Evolutionary conservation across 208 protist species (phyloP).

Genomic region (Leishmania tarentolae): DNA sequence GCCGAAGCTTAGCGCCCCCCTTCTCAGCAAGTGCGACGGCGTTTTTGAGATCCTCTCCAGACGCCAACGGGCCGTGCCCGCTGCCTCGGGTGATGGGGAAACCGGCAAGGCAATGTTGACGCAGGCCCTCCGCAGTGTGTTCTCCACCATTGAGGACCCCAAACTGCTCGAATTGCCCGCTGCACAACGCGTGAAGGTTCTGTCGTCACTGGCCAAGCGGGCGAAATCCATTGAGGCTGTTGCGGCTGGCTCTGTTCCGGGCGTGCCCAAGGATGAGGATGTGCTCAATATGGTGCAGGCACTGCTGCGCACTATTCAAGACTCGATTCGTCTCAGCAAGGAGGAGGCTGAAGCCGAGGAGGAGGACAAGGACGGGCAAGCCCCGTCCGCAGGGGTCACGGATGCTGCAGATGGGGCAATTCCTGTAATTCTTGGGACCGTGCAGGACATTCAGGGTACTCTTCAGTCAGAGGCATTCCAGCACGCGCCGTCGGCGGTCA

Average conservation of each 20-base stretch:
- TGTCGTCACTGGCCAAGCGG: slow-evolving; percentile 8
- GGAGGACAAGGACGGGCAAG: background rate
- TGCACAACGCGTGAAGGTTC: slow-evolving; percentile 15
- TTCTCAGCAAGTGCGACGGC: slow-evolving; percentile 53
- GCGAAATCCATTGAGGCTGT: slow-evolving; percentile 15
- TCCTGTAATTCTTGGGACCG: slow-evolving; percentile 13
- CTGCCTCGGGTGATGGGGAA: background rate
- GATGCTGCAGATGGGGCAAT: background rate
- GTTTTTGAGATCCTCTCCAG: slow-evolving; percentile 27
- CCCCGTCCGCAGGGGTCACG: background rate
- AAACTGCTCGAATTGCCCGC: slow-evolving; percentile 17
- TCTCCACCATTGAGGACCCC: slow-evolving; percentile 17
- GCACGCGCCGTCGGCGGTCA: slow-evolving; percentile 17
- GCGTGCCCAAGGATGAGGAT: slow-evolving; percentile 6
- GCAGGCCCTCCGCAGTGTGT: slow-evolving; percentile 19
- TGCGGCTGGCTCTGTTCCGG: slow-evolving; percentile 2
- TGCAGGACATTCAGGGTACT: slow-evolving; percentile 20
- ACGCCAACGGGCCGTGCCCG: background rate
- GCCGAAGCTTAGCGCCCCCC: slow-evolving; percentile 27
- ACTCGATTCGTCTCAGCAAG: slow-evolving; percentile 2
- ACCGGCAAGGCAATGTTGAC: slow-evolving; percentile 14
- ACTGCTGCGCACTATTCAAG: slow-evolving; percentile 9
- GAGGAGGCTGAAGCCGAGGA: slow-evolving; percentile 1
- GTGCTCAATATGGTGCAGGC: slow-evolving; percentile 19
- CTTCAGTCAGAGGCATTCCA: slow-evolving; percentile 25